These are phyloP conservation scores for Sclerotinia borealis DNA, from an alignment of 2,329 filamentous ascomycete species.

Conservation along the genomic window DNA sequence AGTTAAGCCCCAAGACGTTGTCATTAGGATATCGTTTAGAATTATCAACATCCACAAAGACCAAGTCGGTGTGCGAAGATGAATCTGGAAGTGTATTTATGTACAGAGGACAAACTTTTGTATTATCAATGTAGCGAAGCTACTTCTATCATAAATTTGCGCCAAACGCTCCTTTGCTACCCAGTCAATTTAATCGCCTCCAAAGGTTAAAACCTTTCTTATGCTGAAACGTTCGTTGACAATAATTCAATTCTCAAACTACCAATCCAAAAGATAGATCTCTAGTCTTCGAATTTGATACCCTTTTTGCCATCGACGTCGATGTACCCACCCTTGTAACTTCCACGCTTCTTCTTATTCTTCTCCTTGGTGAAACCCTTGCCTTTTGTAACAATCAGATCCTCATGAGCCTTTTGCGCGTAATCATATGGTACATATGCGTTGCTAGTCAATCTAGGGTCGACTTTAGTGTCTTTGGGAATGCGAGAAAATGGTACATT, in stretches of 20 bases:
- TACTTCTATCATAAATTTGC: slow-evolving; percentile 9
- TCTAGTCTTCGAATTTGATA: slow-evolving; percentile 89
- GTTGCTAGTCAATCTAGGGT: slow-evolving; percentile 68
- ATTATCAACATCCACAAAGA: background rate
- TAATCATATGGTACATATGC: slow-evolving; percentile 80
- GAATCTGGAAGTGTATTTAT: background rate
- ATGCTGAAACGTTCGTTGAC: background rate
- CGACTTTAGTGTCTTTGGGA: slow-evolving; percentile 60
- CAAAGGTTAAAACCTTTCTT: background rate
- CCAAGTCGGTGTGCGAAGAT: background rate
- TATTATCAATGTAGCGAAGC: slow-evolving; percentile 7
- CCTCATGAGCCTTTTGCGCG: slow-evolving; percentile 79
- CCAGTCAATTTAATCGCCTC: slow-evolving; percentile 1
- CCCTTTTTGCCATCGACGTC: slow-evolving; percentile 77
- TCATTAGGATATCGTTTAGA: background rate
- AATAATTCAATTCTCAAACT: background rate
- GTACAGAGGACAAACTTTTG: slow-evolving; percentile 7
- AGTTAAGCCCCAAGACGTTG: background rate
- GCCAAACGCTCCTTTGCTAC: slow-evolving; percentile 12
- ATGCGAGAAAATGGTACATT: slow-evolving; percentile 74
- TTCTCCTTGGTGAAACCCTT: slow-evolving; percentile 99
- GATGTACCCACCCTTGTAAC: slow-evolving; percentile 83
- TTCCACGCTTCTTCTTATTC: slow-evolving; percentile 95
- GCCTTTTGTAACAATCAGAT: slow-evolving; percentile 84
- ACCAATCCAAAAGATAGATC: background rate